Percentiles rank a stretch among this genome's conserved stretches.
Conservation (phyloP, 169 alveolate genomes). For the Plasmodium malariae region DNA sequence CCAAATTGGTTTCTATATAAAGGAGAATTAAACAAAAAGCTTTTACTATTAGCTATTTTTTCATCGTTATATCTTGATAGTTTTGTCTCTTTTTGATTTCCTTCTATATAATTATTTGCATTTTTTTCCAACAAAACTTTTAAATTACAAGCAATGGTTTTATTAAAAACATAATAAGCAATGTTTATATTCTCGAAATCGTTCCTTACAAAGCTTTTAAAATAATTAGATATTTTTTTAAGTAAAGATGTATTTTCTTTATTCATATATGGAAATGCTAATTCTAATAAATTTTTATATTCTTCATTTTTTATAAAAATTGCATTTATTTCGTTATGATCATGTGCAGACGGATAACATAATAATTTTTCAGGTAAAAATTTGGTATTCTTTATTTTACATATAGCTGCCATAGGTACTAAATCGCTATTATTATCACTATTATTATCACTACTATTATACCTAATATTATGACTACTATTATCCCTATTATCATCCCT, state of each 20-base stretch:
- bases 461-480: not conserved
- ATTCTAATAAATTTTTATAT: conserved; percentile 14
- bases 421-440: not conserved
- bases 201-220: not conserved
- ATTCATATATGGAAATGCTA: not conserved
- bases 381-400: not conserved
- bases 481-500: not conserved
- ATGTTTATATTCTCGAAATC: conserved; percentile 33
- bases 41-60: not conserved
- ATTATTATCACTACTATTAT: not conserved
- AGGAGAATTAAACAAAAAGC: not conserved
- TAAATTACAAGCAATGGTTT: conserved; percentile 37
- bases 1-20: not conserved
- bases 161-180: conserved; percentile 26
- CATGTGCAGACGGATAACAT: conserved; percentile 31
- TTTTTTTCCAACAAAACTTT: not conserved
- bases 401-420: conserved; percentile 7
- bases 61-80: conserved; percentile 5
- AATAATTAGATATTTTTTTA: conserved; percentile 21
- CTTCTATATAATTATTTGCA: not conserved
- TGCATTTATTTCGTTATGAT: conserved; percentile 11
- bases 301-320: conserved; percentile 30
- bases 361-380: conserved; percentile 22
- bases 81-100: conserved; percentile 5
- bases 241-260: not conserved